Evolutionary conservation across 306 rosid genomes (phyloP).

Genomic region (Erythrophleum fordii): DNA sequence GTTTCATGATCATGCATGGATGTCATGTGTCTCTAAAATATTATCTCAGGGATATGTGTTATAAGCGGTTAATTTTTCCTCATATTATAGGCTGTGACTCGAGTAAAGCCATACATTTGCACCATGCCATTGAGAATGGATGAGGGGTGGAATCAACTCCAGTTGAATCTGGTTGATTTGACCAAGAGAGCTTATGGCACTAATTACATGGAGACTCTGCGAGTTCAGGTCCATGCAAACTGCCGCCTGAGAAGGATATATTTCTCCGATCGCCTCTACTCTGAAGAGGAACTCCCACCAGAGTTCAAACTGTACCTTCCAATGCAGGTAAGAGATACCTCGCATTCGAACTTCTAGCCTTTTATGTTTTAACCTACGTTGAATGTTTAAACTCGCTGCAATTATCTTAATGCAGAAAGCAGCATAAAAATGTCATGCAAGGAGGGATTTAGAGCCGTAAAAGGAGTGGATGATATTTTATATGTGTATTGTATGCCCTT

Average conservation of each 20-base stretch:
- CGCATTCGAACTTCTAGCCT: background rate
- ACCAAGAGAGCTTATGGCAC: conserved; percentile 97
- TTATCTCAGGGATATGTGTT: background rate
- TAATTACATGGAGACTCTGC: conserved; percentile 92
- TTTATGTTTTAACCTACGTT: background rate
- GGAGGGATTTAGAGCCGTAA: background rate
- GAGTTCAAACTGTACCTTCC: conserved; percentile 95
- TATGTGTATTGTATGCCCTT: background rate
- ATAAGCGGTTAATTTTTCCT: conserved; percentile 23
- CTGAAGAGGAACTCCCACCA: conserved; percentile 96
- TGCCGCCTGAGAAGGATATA: conserved; percentile 95
- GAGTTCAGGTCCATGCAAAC: conserved; percentile 97
- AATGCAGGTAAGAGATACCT: conserved; percentile 65
- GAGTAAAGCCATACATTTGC: conserved; percentile 92
- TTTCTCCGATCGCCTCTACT: conserved; percentile 88
- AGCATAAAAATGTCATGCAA: conserved; percentile 19
- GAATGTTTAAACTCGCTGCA: background rate
- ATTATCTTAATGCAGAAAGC: conserved; percentile 46
- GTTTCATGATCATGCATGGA: background rate
- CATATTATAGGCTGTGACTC: conserved; percentile 65
- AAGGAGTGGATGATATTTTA: background rate
- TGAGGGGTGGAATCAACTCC: conserved; percentile 97
- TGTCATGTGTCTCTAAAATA: conserved; percentile 6
- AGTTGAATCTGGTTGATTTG: conserved; percentile 81
- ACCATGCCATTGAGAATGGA: conserved; percentile 91